These are phyloP conservation scores for Nakazawaea ishiwadae DNA, from an alignment of 805 yeast genomes.

Conservation along the genomic window DNA sequence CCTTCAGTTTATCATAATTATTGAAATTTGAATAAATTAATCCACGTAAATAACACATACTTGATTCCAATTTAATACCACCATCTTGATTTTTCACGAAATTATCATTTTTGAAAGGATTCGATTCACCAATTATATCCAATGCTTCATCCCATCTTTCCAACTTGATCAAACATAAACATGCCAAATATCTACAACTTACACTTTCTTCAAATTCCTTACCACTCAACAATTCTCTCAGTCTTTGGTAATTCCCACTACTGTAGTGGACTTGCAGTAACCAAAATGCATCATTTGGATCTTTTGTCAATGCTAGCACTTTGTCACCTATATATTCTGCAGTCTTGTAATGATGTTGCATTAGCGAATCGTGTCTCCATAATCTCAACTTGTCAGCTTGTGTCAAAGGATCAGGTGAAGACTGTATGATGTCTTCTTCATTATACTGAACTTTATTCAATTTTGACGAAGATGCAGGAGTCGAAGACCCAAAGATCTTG, in stretches of 20 bases:
- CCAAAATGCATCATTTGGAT: constrained; percentile 95
- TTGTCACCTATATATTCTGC: constrained; percentile 93
- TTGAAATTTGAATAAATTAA: constrained; percentile 76
- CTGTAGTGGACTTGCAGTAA: constrained; percentile 83
- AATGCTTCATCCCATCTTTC: constrained; percentile 86
- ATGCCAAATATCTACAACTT: constrained; percentile 77
- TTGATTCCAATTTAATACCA: constrained; percentile 82
- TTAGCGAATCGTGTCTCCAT: constrained; percentile 91
- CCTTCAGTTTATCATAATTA: constrained; percentile 81
- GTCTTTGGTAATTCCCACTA: constrained; percentile 73
- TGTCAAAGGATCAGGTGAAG: constrained; percentile 38
- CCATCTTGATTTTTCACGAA: constrained; percentile 55
- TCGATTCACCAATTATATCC: constrained; percentile 76
- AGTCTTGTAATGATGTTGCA: constrained; percentile 87
- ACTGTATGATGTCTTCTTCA: constrained; percentile 13
- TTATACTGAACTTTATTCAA: constrained; percentile 8
- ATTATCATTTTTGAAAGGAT: constrained; percentile 53
- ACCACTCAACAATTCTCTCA: constrained; percentile 61
- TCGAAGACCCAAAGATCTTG: constrained; percentile 8
- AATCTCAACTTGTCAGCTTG: constrained; percentile 81
- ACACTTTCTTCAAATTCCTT: constrained; percentile 56
- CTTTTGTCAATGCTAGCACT: constrained; percentile 74
- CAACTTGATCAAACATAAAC: constrained; percentile 64
- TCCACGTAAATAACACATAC: constrained; percentile 83
- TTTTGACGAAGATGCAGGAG: constrained; percentile 21